phyloP scores from a whole-genome alignment of 1,139 yeast genomes.

The Citeromyces hawaiiensis region DNA sequence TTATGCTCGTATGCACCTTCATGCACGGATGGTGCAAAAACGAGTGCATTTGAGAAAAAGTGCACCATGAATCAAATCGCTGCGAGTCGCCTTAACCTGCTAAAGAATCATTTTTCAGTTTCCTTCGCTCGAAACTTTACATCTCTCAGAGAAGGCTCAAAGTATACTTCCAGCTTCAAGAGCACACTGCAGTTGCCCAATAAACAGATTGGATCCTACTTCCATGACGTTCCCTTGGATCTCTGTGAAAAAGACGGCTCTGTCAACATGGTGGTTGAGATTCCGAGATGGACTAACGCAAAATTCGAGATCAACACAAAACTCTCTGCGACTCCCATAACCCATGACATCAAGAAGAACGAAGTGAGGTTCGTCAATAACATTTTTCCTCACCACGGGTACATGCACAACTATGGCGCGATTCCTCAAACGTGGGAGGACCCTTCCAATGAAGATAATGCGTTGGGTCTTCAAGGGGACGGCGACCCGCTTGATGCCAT shows the following conservation, averaged over 20 bases:
- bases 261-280: conserved; percentile 84
- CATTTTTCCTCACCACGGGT: conserved; percentile 93
- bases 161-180: conserved; percentile 29
- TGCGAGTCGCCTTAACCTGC: neutral
- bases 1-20: too few species aligned
- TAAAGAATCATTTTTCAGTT: neutral
- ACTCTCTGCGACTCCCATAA: conserved; percentile 68
- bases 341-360: conserved; percentile 89
- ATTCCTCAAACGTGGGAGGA: conserved; percentile 98
- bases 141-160: conserved; percentile 22
- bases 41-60: neutral
- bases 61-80: neutral
- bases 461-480: conserved; percentile 54
- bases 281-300: conserved; percentile 93
- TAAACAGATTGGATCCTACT: conserved; percentile 53
- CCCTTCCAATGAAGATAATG: conserved; percentile 26
- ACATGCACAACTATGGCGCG: conserved; percentile 96
- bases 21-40: too few species aligned
- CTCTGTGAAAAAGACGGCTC: conserved; percentile 50
- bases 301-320: conserved; percentile 82
- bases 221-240: conserved; percentile 82
- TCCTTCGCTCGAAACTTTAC: conserved; percentile 7
- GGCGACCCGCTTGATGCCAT: conserved; percentile 95
- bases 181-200: conserved; percentile 23
- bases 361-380: conserved; percentile 79